phyloP scores from a whole-genome alignment of 2,329 filamentous ascomycete genomes.

The Pyricularia pennisetigena region DNA sequence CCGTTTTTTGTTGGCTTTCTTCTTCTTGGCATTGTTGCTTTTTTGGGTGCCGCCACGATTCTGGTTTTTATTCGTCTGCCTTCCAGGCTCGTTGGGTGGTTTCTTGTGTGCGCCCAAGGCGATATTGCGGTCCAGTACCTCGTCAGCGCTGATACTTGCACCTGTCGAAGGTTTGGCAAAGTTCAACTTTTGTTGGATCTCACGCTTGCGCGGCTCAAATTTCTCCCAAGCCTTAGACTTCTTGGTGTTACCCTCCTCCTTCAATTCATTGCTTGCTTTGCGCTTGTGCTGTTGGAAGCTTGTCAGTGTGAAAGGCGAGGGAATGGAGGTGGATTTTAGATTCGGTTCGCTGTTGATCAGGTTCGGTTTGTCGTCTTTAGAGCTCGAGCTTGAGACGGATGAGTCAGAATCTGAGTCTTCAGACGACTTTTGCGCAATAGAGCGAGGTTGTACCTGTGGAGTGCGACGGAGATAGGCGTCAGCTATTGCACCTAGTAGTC shows the following conservation, averaged over 20 bases:
- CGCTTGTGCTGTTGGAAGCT: neutral
- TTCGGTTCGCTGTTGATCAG: neutral
- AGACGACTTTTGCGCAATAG: neutral
- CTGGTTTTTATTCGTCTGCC: neutral
- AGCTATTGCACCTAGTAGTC: too few relatives aligned
- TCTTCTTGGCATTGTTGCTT: neutral
- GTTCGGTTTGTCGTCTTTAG: neutral
- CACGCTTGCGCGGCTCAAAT: neutral
- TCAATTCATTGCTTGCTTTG: neutral
- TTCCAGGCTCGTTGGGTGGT: neutral
- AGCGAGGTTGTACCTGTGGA: neutral
- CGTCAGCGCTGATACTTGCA: neutral
- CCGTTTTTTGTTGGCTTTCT: neutral
- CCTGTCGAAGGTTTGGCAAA: neutral
- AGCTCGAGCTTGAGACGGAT: neutral
- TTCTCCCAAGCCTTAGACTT: neutral
- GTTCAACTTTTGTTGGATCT: neutral
- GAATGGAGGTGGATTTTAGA: neutral
- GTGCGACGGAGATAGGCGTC: too few relatives aligned
- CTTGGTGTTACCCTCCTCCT: neutral
- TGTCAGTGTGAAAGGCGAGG: neutral
- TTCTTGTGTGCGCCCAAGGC: neutral
- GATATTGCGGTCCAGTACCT: neutral
- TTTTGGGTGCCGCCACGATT: neutral
- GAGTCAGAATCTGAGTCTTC: neutral